Evolutionary conservation across 192 early-diverging fungal genomes (phyloP).

Genomic region (Dimargaris cristalligena): DNA sequence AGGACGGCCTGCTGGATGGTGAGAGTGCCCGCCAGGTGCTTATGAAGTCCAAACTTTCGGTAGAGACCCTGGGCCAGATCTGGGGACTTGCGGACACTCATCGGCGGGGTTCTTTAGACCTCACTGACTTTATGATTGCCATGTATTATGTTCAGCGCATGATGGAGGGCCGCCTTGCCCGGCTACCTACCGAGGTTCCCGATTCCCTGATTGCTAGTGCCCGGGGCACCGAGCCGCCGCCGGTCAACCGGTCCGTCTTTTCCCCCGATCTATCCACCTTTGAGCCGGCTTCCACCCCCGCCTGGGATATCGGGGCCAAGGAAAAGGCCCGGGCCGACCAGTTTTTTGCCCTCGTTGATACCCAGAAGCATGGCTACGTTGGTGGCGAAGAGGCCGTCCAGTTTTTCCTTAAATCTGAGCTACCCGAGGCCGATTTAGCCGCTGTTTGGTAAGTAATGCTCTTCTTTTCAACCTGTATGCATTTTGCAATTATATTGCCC

Average conservation of each 20-base stretch:
- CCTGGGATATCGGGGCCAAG: constrained; percentile 60
- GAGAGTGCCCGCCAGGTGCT: constrained; percentile 59
- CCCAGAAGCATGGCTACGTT: constrained; percentile 37
- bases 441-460: constrained; percentile 40
- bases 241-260: constrained; percentile 17
- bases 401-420: constrained; percentile 66
- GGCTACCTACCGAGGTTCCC: constrained; percentile 55
- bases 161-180: constrained; percentile 49
- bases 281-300: constrained; percentile 8
- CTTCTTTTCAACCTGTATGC: no score
- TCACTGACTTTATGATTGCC: constrained; percentile 74
- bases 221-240: constrained; percentile 14
- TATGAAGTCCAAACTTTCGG: constrained; percentile 59
- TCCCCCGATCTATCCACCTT: constrained; percentile 4
- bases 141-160: constrained; percentile 75
- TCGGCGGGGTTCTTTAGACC: constrained; percentile 45
- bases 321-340: constrained; percentile 57
- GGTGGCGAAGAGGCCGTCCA: constrained; percentile 51
- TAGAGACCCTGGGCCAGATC: constrained; percentile 58
- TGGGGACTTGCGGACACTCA: constrained; percentile 75
- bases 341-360: constrained; percentile 64
- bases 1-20: constrained; percentile 39
- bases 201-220: constrained; percentile 29
- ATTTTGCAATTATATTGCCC: no score
- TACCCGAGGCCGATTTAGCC: constrained; percentile 46